These are phyloP conservation scores for Pythium aphanidermatum DNA, from an alignment of 352 stramenopile species.

Conservation along the genomic window DNA sequence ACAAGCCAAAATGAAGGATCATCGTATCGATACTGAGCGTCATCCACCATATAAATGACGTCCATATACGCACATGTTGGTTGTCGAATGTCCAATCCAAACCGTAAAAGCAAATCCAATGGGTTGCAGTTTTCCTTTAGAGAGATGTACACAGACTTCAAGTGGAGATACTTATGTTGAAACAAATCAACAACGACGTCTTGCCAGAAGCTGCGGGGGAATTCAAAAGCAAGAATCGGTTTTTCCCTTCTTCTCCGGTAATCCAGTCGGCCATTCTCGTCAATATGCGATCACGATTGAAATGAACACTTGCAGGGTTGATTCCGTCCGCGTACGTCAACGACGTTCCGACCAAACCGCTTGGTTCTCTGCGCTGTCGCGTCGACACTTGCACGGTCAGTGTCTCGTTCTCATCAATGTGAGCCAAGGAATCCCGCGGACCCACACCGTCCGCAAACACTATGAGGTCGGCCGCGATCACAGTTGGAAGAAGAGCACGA, in stretches of 20 bases:
- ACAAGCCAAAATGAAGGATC: not conserved
- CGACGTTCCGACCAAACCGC: too few relatives aligned
- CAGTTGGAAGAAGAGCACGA: slow-evolving; percentile 4
- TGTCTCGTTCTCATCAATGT: not conserved
- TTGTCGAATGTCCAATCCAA: not conserved
- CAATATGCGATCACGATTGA: too few relatives aligned
- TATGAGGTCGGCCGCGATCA: slow-evolving; percentile 10
- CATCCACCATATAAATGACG: slow-evolving; percentile 5
- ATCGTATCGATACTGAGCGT: slow-evolving; percentile 5
- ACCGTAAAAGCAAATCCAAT: slow-evolving; percentile 1
- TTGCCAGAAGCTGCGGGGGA: too few relatives aligned
- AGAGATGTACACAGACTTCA: slow-evolving; percentile 1
- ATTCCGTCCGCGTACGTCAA: too few relatives aligned
- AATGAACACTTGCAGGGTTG: too few relatives aligned
- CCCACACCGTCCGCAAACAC: slow-evolving; percentile 7
- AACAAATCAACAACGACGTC: not conserved
- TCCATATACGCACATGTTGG: not conserved
- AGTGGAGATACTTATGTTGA: slow-evolving; percentile 4
- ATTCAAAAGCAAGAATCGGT: too few relatives aligned
- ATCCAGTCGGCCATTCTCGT: too few relatives aligned
- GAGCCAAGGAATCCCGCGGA: too few relatives aligned
- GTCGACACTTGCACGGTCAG: not conserved
- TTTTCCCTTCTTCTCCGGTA: too few relatives aligned
- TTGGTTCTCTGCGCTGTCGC: too few relatives aligned
- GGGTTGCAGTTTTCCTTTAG: slow-evolving; percentile 1